These are phyloP conservation scores for Pseudocercospora musae DNA, from an alignment of 2,329 filamentous ascomycete genomes.

Conservation along the genomic window DNA sequence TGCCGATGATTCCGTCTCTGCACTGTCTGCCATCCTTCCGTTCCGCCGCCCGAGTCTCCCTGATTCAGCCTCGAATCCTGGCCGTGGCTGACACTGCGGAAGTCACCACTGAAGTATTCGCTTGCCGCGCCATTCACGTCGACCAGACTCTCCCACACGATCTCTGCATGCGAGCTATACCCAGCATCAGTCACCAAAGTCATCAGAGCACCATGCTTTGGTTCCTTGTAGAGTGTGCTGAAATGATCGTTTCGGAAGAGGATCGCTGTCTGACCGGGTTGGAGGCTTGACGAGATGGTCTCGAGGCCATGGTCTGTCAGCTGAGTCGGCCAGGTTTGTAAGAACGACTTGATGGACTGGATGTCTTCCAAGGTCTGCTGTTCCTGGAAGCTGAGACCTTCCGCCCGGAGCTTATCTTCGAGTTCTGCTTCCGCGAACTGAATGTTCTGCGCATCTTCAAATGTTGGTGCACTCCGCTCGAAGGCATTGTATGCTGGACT, in stretches of 20 bases:
- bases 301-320: slow-evolving; percentile 78
- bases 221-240: slow-evolving; percentile 87
- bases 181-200: slow-evolving; percentile 91
- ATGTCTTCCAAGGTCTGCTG: slow-evolving; percentile 81
- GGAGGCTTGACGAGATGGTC: slow-evolving; percentile 66
- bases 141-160: slow-evolving; percentile 92
- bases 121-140: slow-evolving; percentile 81
- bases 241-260: slow-evolving; percentile 98
- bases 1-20: slow-evolving; percentile 35
- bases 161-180: slow-evolving; percentile 80
- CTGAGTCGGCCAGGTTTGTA: slow-evolving; percentile 79
- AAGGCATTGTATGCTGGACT: slow-evolving; percentile 69
- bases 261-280: slow-evolving; percentile 79
- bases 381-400: slow-evolving; percentile 67
- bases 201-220: slow-evolving; percentile 69
- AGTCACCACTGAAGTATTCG: slow-evolving; percentile 87
- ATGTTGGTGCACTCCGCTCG: slow-evolving; percentile 71
- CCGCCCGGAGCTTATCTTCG: slow-evolving; percentile 68
- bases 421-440: slow-evolving; percentile 87
- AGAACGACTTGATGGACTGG: slow-evolving; percentile 75
- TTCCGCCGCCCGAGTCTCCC: slow-evolving; percentile 29
- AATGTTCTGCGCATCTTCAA: slow-evolving; percentile 87
- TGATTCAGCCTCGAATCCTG: slow-evolving; percentile 31
- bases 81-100: slow-evolving; percentile 71
- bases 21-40: slow-evolving; percentile 57